Base-by-base conservation (phyloP, 495 filamentous ascomycete species). In the Aspergillus ellipticus region DNA sequence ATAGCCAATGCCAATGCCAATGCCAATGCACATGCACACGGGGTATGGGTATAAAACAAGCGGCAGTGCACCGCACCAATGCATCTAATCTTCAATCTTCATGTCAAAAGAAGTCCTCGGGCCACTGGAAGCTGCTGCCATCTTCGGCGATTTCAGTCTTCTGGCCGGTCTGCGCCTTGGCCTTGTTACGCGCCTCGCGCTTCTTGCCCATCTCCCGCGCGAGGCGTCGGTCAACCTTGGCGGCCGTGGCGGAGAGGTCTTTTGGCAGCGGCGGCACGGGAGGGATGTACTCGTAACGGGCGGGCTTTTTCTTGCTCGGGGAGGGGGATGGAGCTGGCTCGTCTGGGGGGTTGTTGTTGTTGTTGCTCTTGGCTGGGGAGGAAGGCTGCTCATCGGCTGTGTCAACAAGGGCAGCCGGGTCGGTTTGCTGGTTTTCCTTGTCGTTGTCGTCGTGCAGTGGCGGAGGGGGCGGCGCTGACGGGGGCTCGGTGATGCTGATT, bases 71-170 rank as follows among this genome's bases (percentile, higher is more conserved):
- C 24, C 24, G n/a, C n/a, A 28, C 24, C 24, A 28, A 28, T 28
- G n/a, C 24, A 28, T 28, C 24, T 7, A 28, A 28, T n/a, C n/a
- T n/a, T n/a, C 53, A 49, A 55, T 6, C 1, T 10, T 20, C 17
- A 28, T n/a, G 7, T 71, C 55, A 80, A 50, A 80, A 80, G 11
- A 79, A 69, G 60, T 79, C 77, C 39, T 77, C 74, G 0, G 70
- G 71, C 78, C 78, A 81, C 16, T 68, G 61, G 33, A 71, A 80
- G 6, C 42, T 20, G 26, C 26, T 26, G 13, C 21, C 22, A 20
- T n/a, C 9, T 4, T 10, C 45, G 3, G 16, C 45, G 9, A 8
- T 13, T 22, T 48, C 31, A 29, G 26, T 4, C 37, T 42, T 24
- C 10, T 49, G 19, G 28, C 47, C 47, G 19, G 45, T 51, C 26